phyloP scores from a whole-genome alignment of 129 eudicot genomes.

The Lactuca saligna region DNA sequence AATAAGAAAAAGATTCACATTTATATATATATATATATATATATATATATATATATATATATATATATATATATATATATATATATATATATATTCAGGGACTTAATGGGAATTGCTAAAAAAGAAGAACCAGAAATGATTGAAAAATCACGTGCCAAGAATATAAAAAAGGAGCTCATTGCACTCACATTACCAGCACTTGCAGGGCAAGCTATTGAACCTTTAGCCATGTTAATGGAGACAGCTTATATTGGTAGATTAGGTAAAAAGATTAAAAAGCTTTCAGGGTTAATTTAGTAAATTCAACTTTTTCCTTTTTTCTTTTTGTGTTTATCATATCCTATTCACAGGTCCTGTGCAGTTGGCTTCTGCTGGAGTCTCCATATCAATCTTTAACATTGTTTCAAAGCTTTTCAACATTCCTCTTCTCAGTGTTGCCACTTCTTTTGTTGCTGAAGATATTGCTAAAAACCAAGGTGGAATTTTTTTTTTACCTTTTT shows the following conservation, averaged over 20 bases:
- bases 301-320: neutral
- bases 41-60: neutral
- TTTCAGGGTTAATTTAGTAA: neutral
- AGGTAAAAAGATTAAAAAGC: slow-evolving; percentile 52
- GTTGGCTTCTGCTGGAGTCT: slow-evolving; percentile 93
- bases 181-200: slow-evolving; percentile 79
- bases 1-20: no score
- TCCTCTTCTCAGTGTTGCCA: slow-evolving; percentile 95
- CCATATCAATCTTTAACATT: slow-evolving; percentile 81
- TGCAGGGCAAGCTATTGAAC: slow-evolving; percentile 95
- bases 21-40: slow-evolving; percentile 5
- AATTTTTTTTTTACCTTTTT: slow-evolving; percentile 5
- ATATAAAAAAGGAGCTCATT: slow-evolving; percentile 62
- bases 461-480: slow-evolving; percentile 57
- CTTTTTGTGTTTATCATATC: neutral
- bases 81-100: slow-evolving; percentile 38
- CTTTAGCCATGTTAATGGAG: slow-evolving; percentile 87
- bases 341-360: slow-evolving; percentile 64
- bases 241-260: slow-evolving; percentile 93
- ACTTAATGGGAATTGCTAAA: slow-evolving; percentile 34
- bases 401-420: slow-evolving; percentile 85
- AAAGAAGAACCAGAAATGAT: slow-evolving; percentile 21
- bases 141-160: slow-evolving; percentile 36
- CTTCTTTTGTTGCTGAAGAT: slow-evolving; percentile 99
- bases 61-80: neutral